These are phyloP conservation scores for Ustilago shanxiensis DNA, from an alignment of 1,284 basidiomycete species.

Conservation along the genomic window DNA sequence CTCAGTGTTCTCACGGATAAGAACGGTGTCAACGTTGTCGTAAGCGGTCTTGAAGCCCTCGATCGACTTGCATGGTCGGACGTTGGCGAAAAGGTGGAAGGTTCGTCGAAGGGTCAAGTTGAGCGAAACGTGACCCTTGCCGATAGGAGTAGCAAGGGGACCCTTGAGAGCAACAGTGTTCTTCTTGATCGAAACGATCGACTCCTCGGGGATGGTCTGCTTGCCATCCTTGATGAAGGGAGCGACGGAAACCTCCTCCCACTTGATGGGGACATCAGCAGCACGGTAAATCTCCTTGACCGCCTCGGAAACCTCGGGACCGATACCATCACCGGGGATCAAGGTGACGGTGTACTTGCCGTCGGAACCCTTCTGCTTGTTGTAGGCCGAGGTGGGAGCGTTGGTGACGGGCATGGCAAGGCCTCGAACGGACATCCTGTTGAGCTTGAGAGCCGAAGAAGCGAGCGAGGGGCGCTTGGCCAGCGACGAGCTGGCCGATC, in stretches of 20 bases:
- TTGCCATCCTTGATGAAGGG: constrained; percentile 89
- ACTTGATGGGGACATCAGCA: constrained; percentile 76
- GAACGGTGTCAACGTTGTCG: constrained; percentile 96
- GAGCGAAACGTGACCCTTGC: constrained; percentile 98
- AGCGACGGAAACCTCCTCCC: constrained; percentile 98
- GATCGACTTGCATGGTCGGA: constrained; percentile 95
- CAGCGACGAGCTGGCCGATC: constrained; percentile 50
- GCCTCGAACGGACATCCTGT: constrained; percentile 49
- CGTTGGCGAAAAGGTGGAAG: constrained; percentile 98
- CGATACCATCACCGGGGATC: constrained; percentile 93
- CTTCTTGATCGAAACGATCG: constrained; percentile 91
- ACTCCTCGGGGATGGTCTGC: constrained; percentile 93
- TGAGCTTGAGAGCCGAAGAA: constrained; percentile 52
- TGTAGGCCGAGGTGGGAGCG: constrained; percentile 66
- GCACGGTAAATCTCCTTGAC: constrained; percentile 93
- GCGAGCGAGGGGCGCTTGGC: constrained; percentile 53
- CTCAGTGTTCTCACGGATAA: constrained; percentile 99
- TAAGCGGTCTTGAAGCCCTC: constrained; percentile 98
- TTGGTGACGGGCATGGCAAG: constrained; percentile 60
- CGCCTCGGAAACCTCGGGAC: constrained; percentile 96
- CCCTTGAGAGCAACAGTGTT: constrained; percentile 99
- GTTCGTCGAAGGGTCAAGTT: constrained; percentile 97
- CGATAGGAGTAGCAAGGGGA: constrained; percentile 78
- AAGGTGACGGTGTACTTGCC: constrained; percentile 95
- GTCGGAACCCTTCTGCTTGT: constrained; percentile 66